Conservation (phyloP, 169 alveolate genomes). For the Plasmodium gallinaceum region DNA sequence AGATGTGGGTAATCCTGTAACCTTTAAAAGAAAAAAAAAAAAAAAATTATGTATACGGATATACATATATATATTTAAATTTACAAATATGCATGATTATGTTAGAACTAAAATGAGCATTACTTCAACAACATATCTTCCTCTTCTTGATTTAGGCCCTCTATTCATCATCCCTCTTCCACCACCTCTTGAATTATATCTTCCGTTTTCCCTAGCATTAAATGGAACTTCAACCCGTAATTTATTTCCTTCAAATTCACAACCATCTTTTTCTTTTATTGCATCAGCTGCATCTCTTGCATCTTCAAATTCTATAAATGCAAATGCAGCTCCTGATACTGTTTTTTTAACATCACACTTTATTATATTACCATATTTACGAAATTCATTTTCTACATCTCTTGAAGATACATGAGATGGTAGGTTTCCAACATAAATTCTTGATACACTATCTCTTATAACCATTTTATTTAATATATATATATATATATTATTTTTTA, state of each 20-base stretch:
- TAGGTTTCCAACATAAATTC: constrained; percentile 88
- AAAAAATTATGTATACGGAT: no score
- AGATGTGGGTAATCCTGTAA: constrained; percentile 85
- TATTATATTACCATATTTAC: constrained; percentile 84
- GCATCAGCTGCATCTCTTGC: constrained; percentile 92
- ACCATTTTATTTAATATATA: constrained; percentile 33
- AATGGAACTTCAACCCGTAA: constrained; percentile 89
- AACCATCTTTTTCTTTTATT: constrained; percentile 87
- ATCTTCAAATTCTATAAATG: constrained; percentile 88
- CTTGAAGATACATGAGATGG: constrained; percentile 86
- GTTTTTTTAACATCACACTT: constrained; percentile 87
- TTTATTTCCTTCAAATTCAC: constrained; percentile 84
- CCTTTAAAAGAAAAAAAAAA: background rate
- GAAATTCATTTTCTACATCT: constrained; percentile 88
- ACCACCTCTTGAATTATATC: constrained; percentile 43
- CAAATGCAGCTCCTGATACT: constrained; percentile 86
- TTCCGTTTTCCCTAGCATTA: constrained; percentile 80
- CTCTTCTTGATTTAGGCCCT: constrained; percentile 69
- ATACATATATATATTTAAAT: background rate
- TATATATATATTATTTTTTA: constrained; percentile 1
- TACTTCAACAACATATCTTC: constrained; percentile 79
- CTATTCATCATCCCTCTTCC: constrained; percentile 70
- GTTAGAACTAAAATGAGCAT: no score
- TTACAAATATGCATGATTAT: constrained; percentile 7
- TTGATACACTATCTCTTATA: constrained; percentile 79